These are phyloP conservation scores for Flaveria trinervia DNA, from an alignment of 129 eudicot genomes.

Conservation along the genomic window DNA sequence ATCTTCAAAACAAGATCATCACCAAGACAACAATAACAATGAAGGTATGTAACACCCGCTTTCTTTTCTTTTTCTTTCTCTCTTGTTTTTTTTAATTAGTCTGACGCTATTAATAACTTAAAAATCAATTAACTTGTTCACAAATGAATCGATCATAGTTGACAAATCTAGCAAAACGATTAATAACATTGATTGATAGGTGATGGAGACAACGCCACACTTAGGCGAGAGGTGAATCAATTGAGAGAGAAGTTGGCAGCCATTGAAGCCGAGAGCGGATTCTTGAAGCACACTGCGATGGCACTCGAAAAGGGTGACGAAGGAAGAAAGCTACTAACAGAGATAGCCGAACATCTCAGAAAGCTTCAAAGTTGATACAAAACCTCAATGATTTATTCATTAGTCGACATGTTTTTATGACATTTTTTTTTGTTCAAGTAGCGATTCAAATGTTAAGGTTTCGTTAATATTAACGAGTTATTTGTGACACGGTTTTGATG, in stretches of 20 bases:
- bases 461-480: too few relatives aligned
- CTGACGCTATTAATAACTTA: background rate
- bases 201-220: slow-evolving; percentile 37
- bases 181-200: slow-evolving; percentile 28
- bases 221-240: slow-evolving; percentile 58
- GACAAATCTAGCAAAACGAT: background rate
- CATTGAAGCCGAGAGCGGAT: slow-evolving; percentile 84
- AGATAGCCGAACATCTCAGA: slow-evolving; percentile 83
- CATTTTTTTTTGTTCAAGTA: too few relatives aligned
- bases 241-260: slow-evolving; percentile 72
- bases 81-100: too few relatives aligned
- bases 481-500: too few relatives aligned
- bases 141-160: background rate
- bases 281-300: slow-evolving; percentile 77
- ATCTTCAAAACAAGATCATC: slow-evolving; percentile 39
- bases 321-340: slow-evolving; percentile 76
- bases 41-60: slow-evolving; percentile 31
- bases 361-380: slow-evolving; percentile 17
- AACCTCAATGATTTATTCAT: too few relatives aligned
- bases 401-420: too few relatives aligned
- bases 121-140: too few relatives aligned
- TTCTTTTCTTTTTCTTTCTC: too few relatives aligned
- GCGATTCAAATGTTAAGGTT: too few relatives aligned
- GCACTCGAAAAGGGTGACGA: slow-evolving; percentile 68
- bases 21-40: slow-evolving; percentile 28